These are phyloP conservation scores for Viola pubescens DNA, from an alignment of 441 rosid genomes.

Conservation along the genomic window DNA sequence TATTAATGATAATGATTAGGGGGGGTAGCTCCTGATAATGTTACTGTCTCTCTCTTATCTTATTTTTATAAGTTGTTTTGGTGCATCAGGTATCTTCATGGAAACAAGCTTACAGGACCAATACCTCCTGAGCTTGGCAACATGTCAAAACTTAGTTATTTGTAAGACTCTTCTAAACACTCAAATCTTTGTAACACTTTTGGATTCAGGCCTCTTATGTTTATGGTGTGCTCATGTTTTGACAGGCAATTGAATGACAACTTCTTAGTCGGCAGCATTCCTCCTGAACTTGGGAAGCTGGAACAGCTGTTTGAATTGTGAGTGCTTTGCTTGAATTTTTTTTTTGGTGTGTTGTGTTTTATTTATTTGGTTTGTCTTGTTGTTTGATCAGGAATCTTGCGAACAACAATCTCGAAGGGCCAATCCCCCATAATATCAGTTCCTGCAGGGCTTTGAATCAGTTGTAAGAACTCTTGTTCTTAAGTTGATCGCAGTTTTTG, in stretches of 20 bases:
- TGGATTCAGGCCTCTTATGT: background rate
- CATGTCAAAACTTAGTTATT: constrained; percentile 85
- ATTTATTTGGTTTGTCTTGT: background rate
- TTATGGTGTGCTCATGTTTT: background rate
- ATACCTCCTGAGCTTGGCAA: constrained; percentile 95
- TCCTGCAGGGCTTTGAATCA: constrained; percentile 78
- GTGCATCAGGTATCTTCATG: constrained; percentile 68
- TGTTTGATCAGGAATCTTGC: constrained; percentile 68
- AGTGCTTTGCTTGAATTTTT: constrained; percentile 14
- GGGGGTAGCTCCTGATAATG: too few species aligned
- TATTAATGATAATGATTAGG: background rate
- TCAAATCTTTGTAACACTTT: background rate
- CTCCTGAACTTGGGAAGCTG: constrained; percentile 96
- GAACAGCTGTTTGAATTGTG: constrained; percentile 87
- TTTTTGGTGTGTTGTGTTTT: background rate
- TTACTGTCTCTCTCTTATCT: too few species aligned
- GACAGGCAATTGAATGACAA: constrained; percentile 81
- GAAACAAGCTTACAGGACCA: constrained; percentile 72
- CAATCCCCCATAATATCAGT: constrained; percentile 70
- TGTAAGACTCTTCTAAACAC: constrained; percentile 36
- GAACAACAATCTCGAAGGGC: constrained; percentile 69
- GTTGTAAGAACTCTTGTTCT: constrained; percentile 38
- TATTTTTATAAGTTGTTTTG: background rate
- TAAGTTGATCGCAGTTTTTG: background rate
- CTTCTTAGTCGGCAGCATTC: constrained; percentile 61